A percentile compares a stretch with the other conserved stretches of the same genome.
Evolutionary conservation across 305 asterid genomes (phyloP).

Genomic region (Fraxinus ornus): DNA sequence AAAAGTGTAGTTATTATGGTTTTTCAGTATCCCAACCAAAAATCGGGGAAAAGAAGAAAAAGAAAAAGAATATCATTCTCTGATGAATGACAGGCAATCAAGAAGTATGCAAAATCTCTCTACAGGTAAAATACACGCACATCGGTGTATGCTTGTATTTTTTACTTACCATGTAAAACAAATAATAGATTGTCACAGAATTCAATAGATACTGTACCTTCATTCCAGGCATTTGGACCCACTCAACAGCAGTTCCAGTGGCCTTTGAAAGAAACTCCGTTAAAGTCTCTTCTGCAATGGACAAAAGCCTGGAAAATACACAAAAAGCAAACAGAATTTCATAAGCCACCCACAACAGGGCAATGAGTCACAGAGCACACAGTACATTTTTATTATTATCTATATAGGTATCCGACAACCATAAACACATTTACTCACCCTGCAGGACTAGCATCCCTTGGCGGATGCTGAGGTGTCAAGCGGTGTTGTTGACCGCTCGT

Average conservation of each 20-base stretch:
- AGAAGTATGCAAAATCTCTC: not conserved
- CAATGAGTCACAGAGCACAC: constrained; percentile 24
- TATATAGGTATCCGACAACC: constrained; percentile 36
- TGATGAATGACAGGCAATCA: not conserved
- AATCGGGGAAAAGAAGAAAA: not conserved
- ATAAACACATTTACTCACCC: constrained; percentile 47
- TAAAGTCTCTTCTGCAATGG: constrained; percentile 56
- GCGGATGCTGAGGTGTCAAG: constrained; percentile 55
- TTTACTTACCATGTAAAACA: not conserved
- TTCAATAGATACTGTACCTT: constrained; percentile 47
- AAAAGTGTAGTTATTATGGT: not conserved
- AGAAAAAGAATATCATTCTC: not conserved
- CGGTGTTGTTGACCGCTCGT: constrained; percentile 52
- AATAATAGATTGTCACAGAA: not conserved
- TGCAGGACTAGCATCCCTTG: constrained; percentile 66
- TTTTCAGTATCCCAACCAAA: not conserved
- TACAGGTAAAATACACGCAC: not conserved
- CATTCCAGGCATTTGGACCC: constrained; percentile 99
- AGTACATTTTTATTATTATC: not conserved
- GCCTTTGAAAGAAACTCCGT: constrained; percentile 95
- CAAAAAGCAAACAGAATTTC: constrained; percentile 28
- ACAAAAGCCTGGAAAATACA: constrained; percentile 47
- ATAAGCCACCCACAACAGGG: constrained; percentile 30
- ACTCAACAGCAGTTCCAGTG: constrained; percentile 97
- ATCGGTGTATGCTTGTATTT: not conserved